phyloP scores from a whole-genome alignment of 352 stramenopile species.

The Phytophthora syringae region DNA sequence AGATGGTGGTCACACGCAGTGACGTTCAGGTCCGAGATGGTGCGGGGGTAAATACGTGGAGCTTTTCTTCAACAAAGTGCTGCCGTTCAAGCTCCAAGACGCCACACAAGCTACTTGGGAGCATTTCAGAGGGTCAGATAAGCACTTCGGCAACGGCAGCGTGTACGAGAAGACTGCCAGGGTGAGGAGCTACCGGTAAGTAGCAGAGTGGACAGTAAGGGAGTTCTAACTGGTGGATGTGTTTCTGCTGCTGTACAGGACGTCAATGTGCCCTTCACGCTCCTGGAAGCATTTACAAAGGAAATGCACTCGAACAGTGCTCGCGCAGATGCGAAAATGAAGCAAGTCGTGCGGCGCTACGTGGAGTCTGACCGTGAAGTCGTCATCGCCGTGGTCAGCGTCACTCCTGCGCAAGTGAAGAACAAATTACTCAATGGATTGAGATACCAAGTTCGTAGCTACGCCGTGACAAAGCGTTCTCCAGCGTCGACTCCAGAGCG shows the following conservation, averaged over 20 bases:
- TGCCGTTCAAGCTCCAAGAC: slow-evolving; percentile 48
- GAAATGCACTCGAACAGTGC: slow-evolving; percentile 31
- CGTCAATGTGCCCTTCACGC: slow-evolving; percentile 33
- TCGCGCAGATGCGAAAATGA: slow-evolving; percentile 36
- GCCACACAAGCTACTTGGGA: slow-evolving; percentile 37
- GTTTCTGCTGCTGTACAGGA: slow-evolving; percentile 28
- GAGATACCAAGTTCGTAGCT: slow-evolving; percentile 29
- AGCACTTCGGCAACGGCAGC: slow-evolving; percentile 37
- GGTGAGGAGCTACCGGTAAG: slow-evolving; percentile 18
- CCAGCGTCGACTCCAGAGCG: slow-evolving; percentile 22
- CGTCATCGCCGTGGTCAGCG: slow-evolving; percentile 38
- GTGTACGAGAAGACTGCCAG: slow-evolving; percentile 39
- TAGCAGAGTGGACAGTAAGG: neutral
- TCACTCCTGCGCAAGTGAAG: slow-evolving; percentile 37
- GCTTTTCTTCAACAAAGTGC: slow-evolving; percentile 44
- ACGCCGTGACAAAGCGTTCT: slow-evolving; percentile 29
- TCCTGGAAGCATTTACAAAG: slow-evolving; percentile 42
- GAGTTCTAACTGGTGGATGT: neutral
- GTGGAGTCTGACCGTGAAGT: slow-evolving; percentile 40
- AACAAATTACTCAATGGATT: slow-evolving; percentile 25
- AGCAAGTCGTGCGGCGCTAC: slow-evolving; percentile 36
- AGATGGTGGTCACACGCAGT: slow-evolving; percentile 33
- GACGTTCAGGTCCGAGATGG: slow-evolving; percentile 40
- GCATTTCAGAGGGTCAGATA: slow-evolving; percentile 37
- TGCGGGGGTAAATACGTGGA: slow-evolving; percentile 35